phyloP scores from a whole-genome alignment of 2,329 filamentous ascomycete species.

The Sporothrix brunneoviolacea region DNA sequence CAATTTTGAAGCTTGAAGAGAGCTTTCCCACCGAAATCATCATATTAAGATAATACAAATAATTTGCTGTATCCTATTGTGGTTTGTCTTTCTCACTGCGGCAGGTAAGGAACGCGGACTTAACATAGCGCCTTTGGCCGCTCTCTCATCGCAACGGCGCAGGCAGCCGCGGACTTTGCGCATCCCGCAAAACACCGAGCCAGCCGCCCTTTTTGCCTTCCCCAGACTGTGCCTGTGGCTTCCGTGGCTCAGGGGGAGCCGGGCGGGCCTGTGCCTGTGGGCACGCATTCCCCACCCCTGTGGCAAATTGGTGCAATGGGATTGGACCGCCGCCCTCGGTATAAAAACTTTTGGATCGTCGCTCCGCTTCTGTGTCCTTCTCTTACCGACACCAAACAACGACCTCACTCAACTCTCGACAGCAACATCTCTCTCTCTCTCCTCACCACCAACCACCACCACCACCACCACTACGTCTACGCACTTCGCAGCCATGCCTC shows the following conservation, averaged over 20 bases:
- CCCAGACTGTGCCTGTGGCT: too few species aligned
- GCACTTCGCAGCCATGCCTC: slow-evolving; percentile 53
- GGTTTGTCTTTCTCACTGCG: too few species aligned
- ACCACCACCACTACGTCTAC: slow-evolving; percentile 7
- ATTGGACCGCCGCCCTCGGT: slow-evolving; percentile 16
- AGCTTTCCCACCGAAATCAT: too few species aligned
- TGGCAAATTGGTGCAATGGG: slow-evolving; percentile 17
- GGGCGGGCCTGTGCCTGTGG: neutral
- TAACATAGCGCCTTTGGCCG: too few species aligned
- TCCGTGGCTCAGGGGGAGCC: too few species aligned
- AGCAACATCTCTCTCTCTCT: neutral
- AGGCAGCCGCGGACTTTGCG: slow-evolving; percentile 6
- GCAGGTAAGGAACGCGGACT: too few species aligned
- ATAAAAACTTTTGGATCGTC: slow-evolving; percentile 11
- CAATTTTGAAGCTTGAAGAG: too few species aligned
- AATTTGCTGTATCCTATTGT: too few species aligned
- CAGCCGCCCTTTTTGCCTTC: slow-evolving; percentile 3
- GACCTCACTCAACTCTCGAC: neutral
- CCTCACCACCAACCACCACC: neutral
- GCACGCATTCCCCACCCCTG: slow-evolving; percentile 3
- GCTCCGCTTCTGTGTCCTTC: neutral
- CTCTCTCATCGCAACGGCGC: too few species aligned
- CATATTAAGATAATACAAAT: too few species aligned
- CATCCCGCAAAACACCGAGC: neutral
- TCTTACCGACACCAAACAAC: too few species aligned